Evolutionary conservation across 176 grass and related monocot species (phyloP), one percentile per base, ranked within the genome.

Genomic region (Chrysopogon serrulatus): DNA sequence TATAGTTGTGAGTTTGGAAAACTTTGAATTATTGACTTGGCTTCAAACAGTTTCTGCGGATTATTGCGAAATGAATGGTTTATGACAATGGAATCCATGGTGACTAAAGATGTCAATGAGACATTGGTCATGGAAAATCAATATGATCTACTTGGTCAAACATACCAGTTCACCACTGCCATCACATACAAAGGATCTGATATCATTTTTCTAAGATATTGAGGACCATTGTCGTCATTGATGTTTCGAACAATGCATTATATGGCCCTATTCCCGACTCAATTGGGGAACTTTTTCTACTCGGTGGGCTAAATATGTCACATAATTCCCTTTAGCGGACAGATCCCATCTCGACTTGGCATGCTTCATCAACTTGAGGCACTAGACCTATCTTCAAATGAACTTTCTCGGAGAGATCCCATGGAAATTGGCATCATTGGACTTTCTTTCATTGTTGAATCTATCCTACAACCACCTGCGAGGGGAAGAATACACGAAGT

Each of bases 231-330:
- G 65, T 63, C 2, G 2, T 71, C 14, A 81, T 93, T 18, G 34
- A 59, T 33, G 59, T 85, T 63, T 76, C 36, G 2, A 1, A 43
- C 40, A 88, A 86, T 37, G 61, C 9, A 10, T 90, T 93, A 11
- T 33, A 48, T 23, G 91, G 91, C 43, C 10, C n/a, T 28, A 87
- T 93, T 65, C 85, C 91, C 4, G 9, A 13, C 30, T 82, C 84
- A 16, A 42, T 93, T 5, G 71, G 61, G 10, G 87, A 83, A 8
- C 85, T 93, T 61, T 39, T 61, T 16, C 68, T 41, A 23, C 73
- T 93, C 10, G 40, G 57, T 39, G 84, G 66, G 10, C 35, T 93
- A 19, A 78, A 82, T 37, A 76, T 90, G 70, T 93, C 91, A 39
- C 10, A 45, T 34, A 93, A 93, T 60, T 19, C 8, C 26, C 81